Base-by-base conservation (phyloP, 2,329 filamentous ascomycete genomes). In the Hypomyces rosellus region DNA sequence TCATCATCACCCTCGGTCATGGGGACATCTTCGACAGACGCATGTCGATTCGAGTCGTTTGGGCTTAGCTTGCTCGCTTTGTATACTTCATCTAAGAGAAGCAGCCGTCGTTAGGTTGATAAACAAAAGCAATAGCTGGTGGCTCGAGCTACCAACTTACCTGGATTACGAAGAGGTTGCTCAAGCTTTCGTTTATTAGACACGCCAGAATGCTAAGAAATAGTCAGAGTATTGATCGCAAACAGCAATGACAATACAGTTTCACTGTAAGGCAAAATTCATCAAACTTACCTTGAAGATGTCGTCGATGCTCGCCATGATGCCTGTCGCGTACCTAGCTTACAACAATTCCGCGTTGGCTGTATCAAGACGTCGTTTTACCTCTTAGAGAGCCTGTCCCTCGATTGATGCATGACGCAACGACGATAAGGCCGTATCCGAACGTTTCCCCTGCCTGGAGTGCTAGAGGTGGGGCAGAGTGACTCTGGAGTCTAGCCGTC, bases 101-200 rank as follows among this genome's bases (percentile, higher is more conserved):
- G 16, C 2, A 49, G 43, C 25, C 15, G 41, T 25, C 5, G 22
- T 53, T 14, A 53, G 48, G 6, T 20, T 13, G 36, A 25, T 4
- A 43, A 18, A 5, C 13, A 5, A 4, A 11, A 22, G 9, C 6
- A 11, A 38, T 12, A 25, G 25, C 22, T 15, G 44, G 15, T 34
- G 13, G 22, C 30, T 36, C 42, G 20, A 15, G 15, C n/a, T 43
- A 68, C n/a, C n/a, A n/a, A n/a, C 78, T 57, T 64, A 86, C 82
- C 82, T 54, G 82, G 81, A 65, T 86, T 80, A 61, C 74, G 74
- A 54, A 81, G 66, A 15, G 78, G 73, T 53, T 85, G 73, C 53
- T 85, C 81, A 48, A 83, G 69, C 66, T 84, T 86, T 59, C 82
- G 77, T 65, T 86, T 86, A 69, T 74, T 77, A 49, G 74, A 65